Evolutionary conservation across 306 rosid genomes (phyloP).

Genomic region (Cucumis hystrix): DNA sequence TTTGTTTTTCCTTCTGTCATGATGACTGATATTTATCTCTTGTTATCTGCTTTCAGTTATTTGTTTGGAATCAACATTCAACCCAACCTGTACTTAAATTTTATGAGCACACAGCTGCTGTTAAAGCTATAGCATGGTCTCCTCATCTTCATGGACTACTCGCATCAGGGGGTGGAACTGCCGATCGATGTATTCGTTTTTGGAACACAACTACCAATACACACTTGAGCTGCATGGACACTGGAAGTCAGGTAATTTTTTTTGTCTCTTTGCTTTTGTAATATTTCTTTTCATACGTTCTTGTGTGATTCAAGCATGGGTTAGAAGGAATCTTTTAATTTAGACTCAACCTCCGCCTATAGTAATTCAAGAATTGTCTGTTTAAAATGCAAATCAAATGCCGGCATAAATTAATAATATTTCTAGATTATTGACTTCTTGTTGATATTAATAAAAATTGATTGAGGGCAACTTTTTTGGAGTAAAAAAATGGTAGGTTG

Average conservation of each 20-base stretch:
- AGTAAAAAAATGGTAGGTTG: not conserved
- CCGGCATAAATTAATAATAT: not conserved
- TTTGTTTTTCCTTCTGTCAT: conserved; percentile 11
- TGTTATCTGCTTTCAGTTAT: conserved; percentile 39
- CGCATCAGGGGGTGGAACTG: conserved; percentile 99
- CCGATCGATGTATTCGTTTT: conserved; percentile 90
- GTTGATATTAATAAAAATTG: not conserved
- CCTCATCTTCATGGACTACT: conserved; percentile 99
- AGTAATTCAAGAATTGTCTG: not conserved
- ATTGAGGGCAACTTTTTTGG: not conserved
- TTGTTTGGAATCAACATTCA: conserved; percentile 96
- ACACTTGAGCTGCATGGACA: conserved; percentile 86
- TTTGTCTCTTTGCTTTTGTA: conserved; percentile 1
- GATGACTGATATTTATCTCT: conserved; percentile 10
- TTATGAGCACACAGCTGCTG: conserved; percentile 97
- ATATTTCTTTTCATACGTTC: not conserved
- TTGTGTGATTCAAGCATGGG: conserved; percentile 6
- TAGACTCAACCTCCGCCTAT: not conserved
- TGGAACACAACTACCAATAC: conserved; percentile 98
- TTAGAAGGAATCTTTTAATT: not conserved
- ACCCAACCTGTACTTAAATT: conserved; percentile 88
- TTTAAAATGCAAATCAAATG: not conserved
- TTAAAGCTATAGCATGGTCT: conserved; percentile 99
- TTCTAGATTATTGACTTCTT: not conserved
- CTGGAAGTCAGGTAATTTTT: conserved; percentile 90